These are phyloP conservation scores for Ceratocystis harringtonii DNA, from an alignment of 2,329 filamentous ascomycete species.

Conservation along the genomic window DNA sequence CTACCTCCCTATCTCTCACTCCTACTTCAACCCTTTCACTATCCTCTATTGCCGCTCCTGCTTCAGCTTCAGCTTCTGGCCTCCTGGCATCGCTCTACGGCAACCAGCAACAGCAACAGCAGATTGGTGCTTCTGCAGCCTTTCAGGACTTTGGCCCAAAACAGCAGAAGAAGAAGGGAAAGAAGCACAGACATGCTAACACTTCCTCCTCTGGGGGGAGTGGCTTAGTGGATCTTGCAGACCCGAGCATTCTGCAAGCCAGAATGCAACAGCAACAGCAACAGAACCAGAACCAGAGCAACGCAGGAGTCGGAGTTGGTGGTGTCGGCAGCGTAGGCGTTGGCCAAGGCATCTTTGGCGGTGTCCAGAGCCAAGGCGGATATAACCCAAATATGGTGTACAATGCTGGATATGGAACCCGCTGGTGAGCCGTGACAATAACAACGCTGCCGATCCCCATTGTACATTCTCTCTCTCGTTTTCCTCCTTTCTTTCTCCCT, in stretches of 20 bases:
- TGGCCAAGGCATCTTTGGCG: slow-evolving; percentile 70
- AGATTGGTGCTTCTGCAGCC: slow-evolving; percentile 40
- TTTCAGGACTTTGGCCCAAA: slow-evolving; percentile 88
- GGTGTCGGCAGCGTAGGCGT: slow-evolving; percentile 23
- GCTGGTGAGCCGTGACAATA: slow-evolving; percentile 11
- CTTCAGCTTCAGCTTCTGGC: slow-evolving; percentile 77
- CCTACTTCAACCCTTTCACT: slow-evolving; percentile 82
- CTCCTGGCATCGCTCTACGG: slow-evolving; percentile 86
- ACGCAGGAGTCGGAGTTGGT: slow-evolving; percentile 42
- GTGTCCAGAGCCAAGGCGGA: slow-evolving; percentile 84
- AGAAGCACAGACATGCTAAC: slow-evolving; percentile 99
- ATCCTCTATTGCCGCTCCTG: slow-evolving; percentile 64
- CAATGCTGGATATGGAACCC: slow-evolving; percentile 18
- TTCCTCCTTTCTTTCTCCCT: not conserved
- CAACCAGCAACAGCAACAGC: slow-evolving; percentile 37
- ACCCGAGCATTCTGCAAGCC: slow-evolving; percentile 98
- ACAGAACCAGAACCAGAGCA: slow-evolving; percentile 60
- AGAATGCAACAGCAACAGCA: slow-evolving; percentile 80
- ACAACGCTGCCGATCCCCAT: not conserved
- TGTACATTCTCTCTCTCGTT: not conserved
- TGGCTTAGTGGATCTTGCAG: slow-evolving; percentile 99
- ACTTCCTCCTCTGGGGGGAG: slow-evolving; percentile 99
- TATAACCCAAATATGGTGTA: slow-evolving; percentile 84
- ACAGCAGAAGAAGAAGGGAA: slow-evolving; percentile 99
- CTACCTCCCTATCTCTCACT: slow-evolving; percentile 71